phyloP scores from a whole-genome alignment of 495 filamentous ascomycete species.

The Trichoderma orchidacearum region DNA sequence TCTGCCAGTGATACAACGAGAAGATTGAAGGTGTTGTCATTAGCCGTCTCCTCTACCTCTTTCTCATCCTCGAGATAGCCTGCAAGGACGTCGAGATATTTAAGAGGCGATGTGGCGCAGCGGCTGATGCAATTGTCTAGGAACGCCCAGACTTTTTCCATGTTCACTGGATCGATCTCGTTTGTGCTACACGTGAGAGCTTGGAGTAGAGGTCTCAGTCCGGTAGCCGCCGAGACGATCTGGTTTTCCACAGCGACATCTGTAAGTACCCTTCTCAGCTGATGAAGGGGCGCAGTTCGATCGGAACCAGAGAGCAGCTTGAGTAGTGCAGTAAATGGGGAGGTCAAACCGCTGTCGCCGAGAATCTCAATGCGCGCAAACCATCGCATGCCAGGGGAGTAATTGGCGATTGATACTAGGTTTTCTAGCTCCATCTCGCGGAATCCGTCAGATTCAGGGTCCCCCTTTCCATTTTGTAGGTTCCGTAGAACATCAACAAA shows the following conservation, averaged over 20 bases:
- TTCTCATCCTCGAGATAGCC: constrained; percentile 18
- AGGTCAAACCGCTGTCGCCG: constrained; percentile 31
- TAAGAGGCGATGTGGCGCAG: constrained; percentile 55
- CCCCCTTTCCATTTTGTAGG: constrained; percentile 25
- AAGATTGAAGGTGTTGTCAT: constrained; percentile 22
- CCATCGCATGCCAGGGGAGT: constrained; percentile 74
- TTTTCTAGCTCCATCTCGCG: constrained; percentile 58
- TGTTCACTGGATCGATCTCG: background rate
- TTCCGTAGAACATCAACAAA: constrained; percentile 51
- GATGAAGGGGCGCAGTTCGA: constrained; percentile 22
- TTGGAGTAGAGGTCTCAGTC: constrained; percentile 39
- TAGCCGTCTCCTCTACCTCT: constrained; percentile 11
- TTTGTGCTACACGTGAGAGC: constrained; percentile 21
- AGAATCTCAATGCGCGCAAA: constrained; percentile 29
- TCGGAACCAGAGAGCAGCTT: constrained; percentile 35
- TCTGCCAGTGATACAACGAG: constrained; percentile 54
- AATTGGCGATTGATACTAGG: constrained; percentile 59
- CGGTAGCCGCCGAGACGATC: constrained; percentile 27
- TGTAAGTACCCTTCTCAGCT: constrained; percentile 29
- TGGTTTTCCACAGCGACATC: constrained; percentile 37
- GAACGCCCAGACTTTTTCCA: constrained; percentile 39
- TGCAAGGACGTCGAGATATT: constrained; percentile 48
- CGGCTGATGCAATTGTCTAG: constrained; percentile 69
- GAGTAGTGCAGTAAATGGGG: constrained; percentile 52
- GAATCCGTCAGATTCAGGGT: constrained; percentile 35